phyloP scores from a whole-genome alignment of 2,329 filamentous ascomycete genomes.

The Geosmithia putterillii region DNA sequence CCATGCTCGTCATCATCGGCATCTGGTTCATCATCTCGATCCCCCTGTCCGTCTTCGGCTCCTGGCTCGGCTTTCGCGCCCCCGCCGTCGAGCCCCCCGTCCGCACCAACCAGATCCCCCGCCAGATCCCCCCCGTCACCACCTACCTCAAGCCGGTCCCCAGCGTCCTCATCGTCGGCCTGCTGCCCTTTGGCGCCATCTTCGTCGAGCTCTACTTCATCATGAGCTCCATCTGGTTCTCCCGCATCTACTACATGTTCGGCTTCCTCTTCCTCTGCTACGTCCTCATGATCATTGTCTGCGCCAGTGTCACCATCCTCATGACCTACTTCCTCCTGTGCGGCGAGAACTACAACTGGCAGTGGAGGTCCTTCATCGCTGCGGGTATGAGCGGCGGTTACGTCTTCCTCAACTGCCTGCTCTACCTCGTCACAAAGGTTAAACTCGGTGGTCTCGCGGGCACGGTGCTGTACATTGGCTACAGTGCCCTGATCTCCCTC shows the following conservation, averaged over 20 bases:
- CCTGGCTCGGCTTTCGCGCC: conserved; percentile 84
- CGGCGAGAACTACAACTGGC: conserved; percentile 97
- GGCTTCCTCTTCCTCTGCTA: conserved; percentile 98
- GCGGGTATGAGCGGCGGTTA: conserved; percentile 85
- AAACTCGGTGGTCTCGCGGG: conserved; percentile 76
- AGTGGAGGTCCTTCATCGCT: conserved; percentile 89
- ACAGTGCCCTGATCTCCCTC: conserved; percentile 79
- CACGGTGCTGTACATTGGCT: conserved; percentile 84
- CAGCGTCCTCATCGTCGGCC: conserved; percentile 82
- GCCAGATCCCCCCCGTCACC: conserved; percentile 77
- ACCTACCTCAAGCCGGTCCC: conserved; percentile 80
- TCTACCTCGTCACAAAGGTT: conserved; percentile 84
- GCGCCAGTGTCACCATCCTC: conserved; percentile 80
- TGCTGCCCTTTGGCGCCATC: conserved; percentile 90
- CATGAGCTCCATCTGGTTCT: conserved; percentile 98
- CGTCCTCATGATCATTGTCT: conserved; percentile 91
- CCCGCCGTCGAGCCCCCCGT: conserved; percentile 64
- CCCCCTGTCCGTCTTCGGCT: conserved; percentile 78
- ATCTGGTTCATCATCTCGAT: conserved; percentile 98
- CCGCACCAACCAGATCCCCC: conserved; percentile 93
- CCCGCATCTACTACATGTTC: conserved; percentile 99
- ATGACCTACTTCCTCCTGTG: conserved; percentile 96
- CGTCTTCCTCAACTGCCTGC: conserved; percentile 80
- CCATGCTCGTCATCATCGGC: conserved; percentile 83
- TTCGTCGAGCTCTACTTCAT: conserved; percentile 99